A percentile compares a stretch with the other conserved stretches of the same genome.
Conservation (phyloP, 2,329 filamentous ascomycete species). For the Fusarium fracticaudum region DNA sequence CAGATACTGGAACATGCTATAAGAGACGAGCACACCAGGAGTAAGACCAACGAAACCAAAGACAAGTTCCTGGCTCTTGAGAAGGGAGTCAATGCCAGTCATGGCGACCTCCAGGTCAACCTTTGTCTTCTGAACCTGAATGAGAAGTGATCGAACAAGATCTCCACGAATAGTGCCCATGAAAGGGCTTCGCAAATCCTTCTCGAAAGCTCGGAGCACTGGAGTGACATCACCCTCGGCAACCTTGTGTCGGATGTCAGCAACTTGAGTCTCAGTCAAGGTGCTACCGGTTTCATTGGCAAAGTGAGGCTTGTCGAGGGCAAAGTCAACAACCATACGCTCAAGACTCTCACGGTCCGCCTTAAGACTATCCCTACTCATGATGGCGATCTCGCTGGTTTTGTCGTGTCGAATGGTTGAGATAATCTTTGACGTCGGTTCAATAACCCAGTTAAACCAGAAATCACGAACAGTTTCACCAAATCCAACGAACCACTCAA, state of each 20-base stretch:
- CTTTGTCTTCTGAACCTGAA: constrained; percentile 98
- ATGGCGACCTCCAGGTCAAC: constrained; percentile 97
- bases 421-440: constrained; percentile 83
- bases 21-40: constrained; percentile 87
- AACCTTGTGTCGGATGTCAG: constrained; percentile 80
- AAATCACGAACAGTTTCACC: constrained; percentile 86
- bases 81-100: constrained; percentile 90
- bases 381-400: constrained; percentile 92
- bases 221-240: constrained; percentile 93
- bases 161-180: constrained; percentile 86
- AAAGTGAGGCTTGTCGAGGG: constrained; percentile 79
- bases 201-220: constrained; percentile 89
- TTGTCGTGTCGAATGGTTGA: constrained; percentile 93
- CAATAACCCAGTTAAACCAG: constrained; percentile 95
- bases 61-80: constrained; percentile 96
- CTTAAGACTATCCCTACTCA: constrained; percentile 91
- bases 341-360: constrained; percentile 93
- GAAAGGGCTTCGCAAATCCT: constrained; percentile 84
- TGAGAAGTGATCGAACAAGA: constrained; percentile 87
- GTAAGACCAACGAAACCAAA: constrained; percentile 98
- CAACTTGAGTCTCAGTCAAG: constrained; percentile 75
- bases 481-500: constrained; percentile 81
- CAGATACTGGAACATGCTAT: constrained; percentile 78
- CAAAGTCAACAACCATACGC: constrained; percentile 98
- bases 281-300: constrained; percentile 56